Evolutionary conservation across 208 protist genomes (phyloP).

Genomic region (Leishmania arabica): DNA sequence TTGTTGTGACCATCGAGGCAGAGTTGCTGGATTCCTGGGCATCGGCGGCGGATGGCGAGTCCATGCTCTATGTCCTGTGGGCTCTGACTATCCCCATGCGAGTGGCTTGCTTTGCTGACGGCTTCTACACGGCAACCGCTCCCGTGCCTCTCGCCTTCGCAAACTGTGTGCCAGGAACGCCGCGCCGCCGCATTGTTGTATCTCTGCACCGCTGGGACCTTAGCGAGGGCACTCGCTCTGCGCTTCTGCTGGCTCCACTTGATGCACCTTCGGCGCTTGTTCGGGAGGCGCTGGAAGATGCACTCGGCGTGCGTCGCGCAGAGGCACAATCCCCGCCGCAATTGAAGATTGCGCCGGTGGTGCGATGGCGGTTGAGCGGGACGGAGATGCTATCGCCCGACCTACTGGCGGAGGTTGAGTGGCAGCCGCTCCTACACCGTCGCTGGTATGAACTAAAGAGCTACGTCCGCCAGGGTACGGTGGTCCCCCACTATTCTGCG

Average conservation of each 20-base stretch:
- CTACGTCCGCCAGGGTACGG: slow-evolving; percentile 49
- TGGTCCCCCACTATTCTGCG: slow-evolving; percentile 17
- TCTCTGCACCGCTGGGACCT: slow-evolving; percentile 36
- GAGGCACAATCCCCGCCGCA: background rate
- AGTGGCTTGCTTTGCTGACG: slow-evolving; percentile 29
- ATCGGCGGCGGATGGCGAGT: background rate
- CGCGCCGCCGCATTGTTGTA: background rate
- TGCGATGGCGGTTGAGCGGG: slow-evolving; percentile 14
- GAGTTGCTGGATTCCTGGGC: slow-evolving; percentile 3
- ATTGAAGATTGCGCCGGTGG: background rate
- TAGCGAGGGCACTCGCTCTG: slow-evolving; percentile 23
- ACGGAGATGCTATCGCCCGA: slow-evolving; percentile 1
- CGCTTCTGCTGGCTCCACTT: slow-evolving; percentile 17
- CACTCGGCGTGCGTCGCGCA: background rate
- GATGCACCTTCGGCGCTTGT: background rate
- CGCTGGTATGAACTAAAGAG: slow-evolving; percentile 76
- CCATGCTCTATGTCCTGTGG: slow-evolving; percentile 20
- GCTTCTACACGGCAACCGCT: slow-evolving; percentile 14
- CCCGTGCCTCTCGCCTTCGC: slow-evolving; percentile 30
- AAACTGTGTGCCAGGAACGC: background rate
- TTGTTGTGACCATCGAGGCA: slow-evolving; percentile 20
- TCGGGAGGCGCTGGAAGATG: background rate
- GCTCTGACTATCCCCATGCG: slow-evolving; percentile 22
- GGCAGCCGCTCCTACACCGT: slow-evolving; percentile 53
- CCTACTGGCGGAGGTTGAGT: slow-evolving; percentile 29